Evolutionary conservation across 345 rosid genomes (phyloP), one percentile per base, ranked within the genome.

Genomic region (Leavenworthia alabamica): DNA sequence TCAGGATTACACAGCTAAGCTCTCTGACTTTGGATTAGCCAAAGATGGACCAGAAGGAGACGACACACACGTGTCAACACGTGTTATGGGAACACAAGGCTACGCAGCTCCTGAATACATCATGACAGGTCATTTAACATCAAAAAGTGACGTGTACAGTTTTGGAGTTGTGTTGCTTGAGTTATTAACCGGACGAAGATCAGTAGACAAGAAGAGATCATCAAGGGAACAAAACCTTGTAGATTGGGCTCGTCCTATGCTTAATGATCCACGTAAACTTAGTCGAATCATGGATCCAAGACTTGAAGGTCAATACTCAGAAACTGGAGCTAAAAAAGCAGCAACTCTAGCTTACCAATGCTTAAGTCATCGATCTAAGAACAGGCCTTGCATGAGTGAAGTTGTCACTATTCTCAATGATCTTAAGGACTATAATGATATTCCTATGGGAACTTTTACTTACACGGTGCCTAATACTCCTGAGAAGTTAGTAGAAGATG

Each of bases 31-130:
- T 12, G 97, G 97, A 0, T 69, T 90, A 12, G 97, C 97, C 5
- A 90, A 88, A 78, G 96, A 88, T 33, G 97, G 97, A 33, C 97
- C 97, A 0, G 94, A 88, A 80, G 97, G 97, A 39, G 94, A 89
- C 31, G 89, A 90, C 39, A 90, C 97, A 0, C 97, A 90, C 57
- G 96, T 88, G 24, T 85, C 97, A 37, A 90, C 97, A 1, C 67
- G 96, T 17, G 96, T 90, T 1, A 85, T 90, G 97, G 97, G 97
- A 12, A 90, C 97, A 2, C 91, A 90, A 42, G 97, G 97, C 75
- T 90, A 90, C 13, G 96, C 94, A 3, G 97, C 97, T 44, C 97
- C 97, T 3, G 97, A 90, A 61, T 90, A 90, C 67, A 71, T 90
- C 64, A 85, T 90, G 97, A 90, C 97, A 5, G 93, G 93, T 73